phyloP scores from a whole-genome alignment of 2,329 filamentous ascomycete genomes.

The Alternaria sp. region DNA sequence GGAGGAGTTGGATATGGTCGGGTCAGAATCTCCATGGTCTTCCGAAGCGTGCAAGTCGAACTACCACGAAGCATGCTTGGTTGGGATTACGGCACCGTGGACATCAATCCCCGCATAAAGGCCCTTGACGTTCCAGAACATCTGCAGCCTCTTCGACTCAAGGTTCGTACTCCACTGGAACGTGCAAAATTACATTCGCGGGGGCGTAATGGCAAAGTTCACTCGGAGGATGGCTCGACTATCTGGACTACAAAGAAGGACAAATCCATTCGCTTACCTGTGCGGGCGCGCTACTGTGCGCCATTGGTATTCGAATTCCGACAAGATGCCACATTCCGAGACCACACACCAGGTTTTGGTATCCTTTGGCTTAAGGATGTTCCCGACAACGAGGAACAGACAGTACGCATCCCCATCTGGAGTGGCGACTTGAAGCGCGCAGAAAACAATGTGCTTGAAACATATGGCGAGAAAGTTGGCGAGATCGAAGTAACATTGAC shows the following conservation, averaged over 20 bases:
- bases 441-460: constrained; percentile 53
- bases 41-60: constrained; percentile 71
- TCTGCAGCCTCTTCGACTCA: constrained; percentile 60
- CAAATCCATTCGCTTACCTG: constrained; percentile 60
- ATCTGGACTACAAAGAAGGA: constrained; percentile 61
- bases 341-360: constrained; percentile 66
- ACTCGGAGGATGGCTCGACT: constrained; percentile 44
- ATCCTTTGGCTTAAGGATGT: constrained; percentile 75
- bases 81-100: constrained; percentile 75
- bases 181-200: constrained; percentile 64
- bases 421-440: constrained; percentile 67
- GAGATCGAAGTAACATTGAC: constrained; percentile 63
- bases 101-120: constrained; percentile 63
- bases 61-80: constrained; percentile 65
- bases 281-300: constrained; percentile 66
- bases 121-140: constrained; percentile 58
- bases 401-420: constrained; percentile 68
- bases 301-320: constrained; percentile 65
- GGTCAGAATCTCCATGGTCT: constrained; percentile 73
- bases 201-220: constrained; percentile 31
- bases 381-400: constrained; percentile 68
- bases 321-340: constrained; percentile 58
- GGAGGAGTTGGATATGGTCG: constrained; percentile 77
- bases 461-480: constrained; percentile 64
- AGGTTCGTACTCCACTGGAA: constrained; percentile 64